Evolutionary conservation across 2,329 filamentous ascomycete genomes (phyloP).

Genomic region (Paramyrothecium roridum): DNA sequence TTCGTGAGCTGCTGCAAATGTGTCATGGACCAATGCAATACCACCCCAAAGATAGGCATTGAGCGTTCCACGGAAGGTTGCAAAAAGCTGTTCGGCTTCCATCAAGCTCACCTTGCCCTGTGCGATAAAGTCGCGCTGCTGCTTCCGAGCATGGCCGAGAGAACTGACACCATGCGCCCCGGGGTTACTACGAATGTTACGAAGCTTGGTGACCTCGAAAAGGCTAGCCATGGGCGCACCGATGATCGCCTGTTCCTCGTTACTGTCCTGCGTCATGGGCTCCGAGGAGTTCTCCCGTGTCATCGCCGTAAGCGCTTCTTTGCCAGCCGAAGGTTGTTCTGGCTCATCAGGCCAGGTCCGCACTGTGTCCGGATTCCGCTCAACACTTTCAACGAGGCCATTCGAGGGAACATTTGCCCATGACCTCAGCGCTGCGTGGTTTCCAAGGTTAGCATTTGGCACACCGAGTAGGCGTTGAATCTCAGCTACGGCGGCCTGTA

Average conservation of each 20-base stretch:
- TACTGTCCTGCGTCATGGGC: conserved; percentile 10
- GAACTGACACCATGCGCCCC: conserved; percentile 5
- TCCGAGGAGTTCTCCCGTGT: conserved; percentile 28
- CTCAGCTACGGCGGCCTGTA: conserved; percentile 21
- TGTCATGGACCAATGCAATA: conserved; percentile 23
- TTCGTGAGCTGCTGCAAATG: conserved; percentile 19
- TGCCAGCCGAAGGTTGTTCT: not conserved
- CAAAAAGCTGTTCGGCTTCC: conserved; percentile 24
- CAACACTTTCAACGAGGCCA: not conserved
- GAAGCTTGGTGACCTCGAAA: conserved; percentile 26
- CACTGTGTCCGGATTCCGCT: not conserved
- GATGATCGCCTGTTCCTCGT: conserved; percentile 21
- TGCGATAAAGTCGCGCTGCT: conserved; percentile 23
- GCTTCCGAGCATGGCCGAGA: conserved; percentile 5
- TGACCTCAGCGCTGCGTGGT: not conserved
- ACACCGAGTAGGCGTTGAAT: conserved; percentile 15
- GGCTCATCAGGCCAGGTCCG: not conserved
- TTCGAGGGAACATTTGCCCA: not conserved
- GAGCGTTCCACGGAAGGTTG: conserved; percentile 21
- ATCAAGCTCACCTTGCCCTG: conserved; percentile 19
- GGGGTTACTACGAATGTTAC: conserved; percentile 27
- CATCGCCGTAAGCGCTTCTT: conserved; percentile 22
- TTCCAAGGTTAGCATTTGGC: conserved; percentile 7
- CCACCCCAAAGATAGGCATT: conserved; percentile 30
- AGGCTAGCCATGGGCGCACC: conserved; percentile 28